Evolutionary conservation across 2,329 filamentous ascomycete genomes (phyloP).

Genomic region (Claviceps arundinis): DNA sequence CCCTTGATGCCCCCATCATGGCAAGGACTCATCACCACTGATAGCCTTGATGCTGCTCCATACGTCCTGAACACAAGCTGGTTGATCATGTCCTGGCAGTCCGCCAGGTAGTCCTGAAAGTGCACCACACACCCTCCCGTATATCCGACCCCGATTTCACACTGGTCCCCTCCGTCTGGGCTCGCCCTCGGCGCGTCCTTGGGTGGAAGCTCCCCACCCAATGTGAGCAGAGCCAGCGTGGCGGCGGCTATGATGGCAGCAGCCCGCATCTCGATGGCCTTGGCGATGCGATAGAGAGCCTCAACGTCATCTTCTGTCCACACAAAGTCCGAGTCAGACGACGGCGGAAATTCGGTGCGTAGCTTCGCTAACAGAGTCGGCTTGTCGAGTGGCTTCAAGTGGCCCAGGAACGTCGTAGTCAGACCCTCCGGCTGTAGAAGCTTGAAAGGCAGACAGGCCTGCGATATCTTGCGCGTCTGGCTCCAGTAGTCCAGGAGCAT

Average conservation of each 20-base stretch:
- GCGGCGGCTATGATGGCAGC: constrained; percentile 63
- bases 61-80: constrained; percentile 25
- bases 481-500: constrained; percentile 54
- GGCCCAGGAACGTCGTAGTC: constrained; percentile 60
- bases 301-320: constrained; percentile 51
- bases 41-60: constrained; percentile 20
- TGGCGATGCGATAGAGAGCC: constrained; percentile 52
- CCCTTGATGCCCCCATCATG: constrained; percentile 50
- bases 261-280: constrained; percentile 57
- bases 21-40: constrained; percentile 39
- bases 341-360: constrained; percentile 37
- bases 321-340: constrained; percentile 32
- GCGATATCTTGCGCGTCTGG: constrained; percentile 24
- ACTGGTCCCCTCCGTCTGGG: constrained; percentile 7
- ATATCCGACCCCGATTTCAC: constrained; percentile 62
- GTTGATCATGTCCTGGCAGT: constrained; percentile 58
- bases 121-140: constrained; percentile 71
- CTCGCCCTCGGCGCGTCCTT: constrained; percentile 5
- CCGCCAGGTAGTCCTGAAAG: constrained; percentile 58
- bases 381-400: constrained; percentile 44
- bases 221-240: constrained; percentile 54
- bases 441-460: constrained; percentile 36
- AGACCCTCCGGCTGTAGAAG: constrained; percentile 48
- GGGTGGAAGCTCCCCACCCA: constrained; percentile 51
- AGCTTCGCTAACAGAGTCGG: constrained; percentile 32